phyloP scores from a whole-genome alignment of 2,329 filamentous ascomycete genomes.

The Hypoxylon sp. region DNA sequence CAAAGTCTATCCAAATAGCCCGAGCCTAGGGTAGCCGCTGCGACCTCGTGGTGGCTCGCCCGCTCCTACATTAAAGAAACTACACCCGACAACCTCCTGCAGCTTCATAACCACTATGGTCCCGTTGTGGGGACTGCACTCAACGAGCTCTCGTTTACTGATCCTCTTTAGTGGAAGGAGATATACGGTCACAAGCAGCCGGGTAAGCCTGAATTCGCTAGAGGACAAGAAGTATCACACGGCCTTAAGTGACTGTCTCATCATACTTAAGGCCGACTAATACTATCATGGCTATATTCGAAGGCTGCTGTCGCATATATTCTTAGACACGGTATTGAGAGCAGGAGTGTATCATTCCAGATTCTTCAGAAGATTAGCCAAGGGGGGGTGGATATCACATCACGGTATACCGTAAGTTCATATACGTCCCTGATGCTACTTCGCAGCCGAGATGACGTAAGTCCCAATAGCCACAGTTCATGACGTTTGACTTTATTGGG shows the following conservation, averaged over 20 bases:
- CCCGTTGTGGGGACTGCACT: conserved; percentile 17
- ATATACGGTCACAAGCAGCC: conserved; percentile 22
- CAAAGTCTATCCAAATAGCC: conserved; percentile 20
- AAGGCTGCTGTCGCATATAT: conserved; percentile 18
- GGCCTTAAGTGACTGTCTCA: conserved; percentile 7
- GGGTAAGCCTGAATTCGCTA: conserved; percentile 17
- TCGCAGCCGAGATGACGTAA: too few species aligned
- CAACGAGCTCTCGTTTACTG: conserved; percentile 25
- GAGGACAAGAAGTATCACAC: conserved; percentile 34
- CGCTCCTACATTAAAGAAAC: conserved; percentile 7
- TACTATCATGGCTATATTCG: conserved; percentile 11
- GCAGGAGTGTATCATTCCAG: conserved; percentile 27
- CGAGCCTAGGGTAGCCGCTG: conserved; percentile 5
- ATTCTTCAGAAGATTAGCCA: conserved; percentile 18
- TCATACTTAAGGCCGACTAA: conserved; percentile 26
- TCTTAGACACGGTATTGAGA: conserved; percentile 28
- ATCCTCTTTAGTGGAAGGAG: conserved; percentile 19
- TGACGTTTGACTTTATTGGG: conserved; percentile 29
- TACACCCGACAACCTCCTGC: conserved; percentile 8
- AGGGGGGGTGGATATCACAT: conserved; percentile 18
- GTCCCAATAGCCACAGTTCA: conserved; percentile 3
- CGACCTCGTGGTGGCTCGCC: conserved; percentile 10
- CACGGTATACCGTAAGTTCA: too few species aligned
- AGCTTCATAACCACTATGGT: conserved; percentile 25
- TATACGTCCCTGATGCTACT: too few species aligned